phyloP scores from a whole-genome alignment of 2,329 filamentous ascomycete genomes.

The Aspergillus thermomutatus region DNA sequence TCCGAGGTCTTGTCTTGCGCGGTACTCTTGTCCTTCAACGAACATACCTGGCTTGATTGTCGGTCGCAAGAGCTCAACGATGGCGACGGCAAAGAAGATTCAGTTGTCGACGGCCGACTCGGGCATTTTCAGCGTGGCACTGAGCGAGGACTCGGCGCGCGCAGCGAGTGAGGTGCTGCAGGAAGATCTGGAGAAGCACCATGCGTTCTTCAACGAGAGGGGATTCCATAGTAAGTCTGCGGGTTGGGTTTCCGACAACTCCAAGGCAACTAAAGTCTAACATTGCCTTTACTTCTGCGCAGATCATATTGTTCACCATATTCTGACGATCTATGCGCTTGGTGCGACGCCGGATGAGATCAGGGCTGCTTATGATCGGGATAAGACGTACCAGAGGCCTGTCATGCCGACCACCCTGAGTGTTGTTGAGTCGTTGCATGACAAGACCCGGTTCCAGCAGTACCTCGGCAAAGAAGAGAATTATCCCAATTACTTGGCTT shows the following conservation, averaged over 20 bases:
- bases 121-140: constrained; percentile 46
- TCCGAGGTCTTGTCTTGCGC: neutral
- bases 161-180: constrained; percentile 68
- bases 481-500: constrained; percentile 72
- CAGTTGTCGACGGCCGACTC: constrained; percentile 43
- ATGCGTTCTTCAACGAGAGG: constrained; percentile 73
- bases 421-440: constrained; percentile 54
- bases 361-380: constrained; percentile 61
- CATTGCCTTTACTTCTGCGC: neutral
- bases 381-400: constrained; percentile 64
- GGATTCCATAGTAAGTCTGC: constrained; percentile 64
- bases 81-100: constrained; percentile 49
- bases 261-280: neutral
- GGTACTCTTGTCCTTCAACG: neutral
- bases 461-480: constrained; percentile 62
- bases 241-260: neutral
- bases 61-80: constrained; percentile 20
- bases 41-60: neutral
- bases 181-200: constrained; percentile 67
- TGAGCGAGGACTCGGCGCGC: constrained; percentile 57
- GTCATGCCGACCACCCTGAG: constrained; percentile 46
- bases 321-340: constrained; percentile 73
- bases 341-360: constrained; percentile 62
- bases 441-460: constrained; percentile 54
- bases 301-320: constrained; percentile 75